Conservation (phyloP, 805 yeast species). For the Starmerella kuoi region DNA sequence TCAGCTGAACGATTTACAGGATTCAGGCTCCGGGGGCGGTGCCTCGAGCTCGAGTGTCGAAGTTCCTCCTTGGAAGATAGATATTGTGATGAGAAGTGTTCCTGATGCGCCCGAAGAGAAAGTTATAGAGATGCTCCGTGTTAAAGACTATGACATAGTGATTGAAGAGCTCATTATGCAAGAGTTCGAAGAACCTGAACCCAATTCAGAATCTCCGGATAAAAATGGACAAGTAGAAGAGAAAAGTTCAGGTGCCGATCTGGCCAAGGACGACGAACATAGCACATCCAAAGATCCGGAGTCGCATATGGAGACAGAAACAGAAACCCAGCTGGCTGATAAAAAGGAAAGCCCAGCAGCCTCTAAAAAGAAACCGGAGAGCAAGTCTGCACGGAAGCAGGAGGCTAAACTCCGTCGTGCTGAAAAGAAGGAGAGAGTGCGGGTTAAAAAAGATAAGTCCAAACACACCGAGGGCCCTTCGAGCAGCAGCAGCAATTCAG, state of each 20-base stretch:
- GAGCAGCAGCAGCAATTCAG: too few relatives aligned
- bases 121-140: constrained; percentile 10
- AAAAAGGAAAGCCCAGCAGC: neutral
- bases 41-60: constrained; percentile 1
- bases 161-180: constrained; percentile 25
- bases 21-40: neutral
- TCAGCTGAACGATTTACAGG: neutral
- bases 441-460: constrained; percentile 1
- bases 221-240: neutral
- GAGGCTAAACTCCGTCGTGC: constrained; percentile 7
- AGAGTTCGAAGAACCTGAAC: constrained; percentile 4
- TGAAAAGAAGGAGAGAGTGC: constrained; percentile 10
- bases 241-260: neutral
- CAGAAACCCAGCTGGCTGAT: neutral
- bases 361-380: neutral
- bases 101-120: constrained; percentile 20
- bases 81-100: constrained; percentile 24
- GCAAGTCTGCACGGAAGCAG: neutral
- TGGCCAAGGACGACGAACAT: neutral
- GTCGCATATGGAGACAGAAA: neutral
- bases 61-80: constrained; percentile 26
- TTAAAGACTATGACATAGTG: constrained; percentile 23
- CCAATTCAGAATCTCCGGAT: neutral
- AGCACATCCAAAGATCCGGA: neutral
- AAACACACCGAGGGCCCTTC: neutral